phyloP scores from a whole-genome alignment of 2,329 filamentous ascomycete species.

The Trichoderma atrobrunneum region DNA sequence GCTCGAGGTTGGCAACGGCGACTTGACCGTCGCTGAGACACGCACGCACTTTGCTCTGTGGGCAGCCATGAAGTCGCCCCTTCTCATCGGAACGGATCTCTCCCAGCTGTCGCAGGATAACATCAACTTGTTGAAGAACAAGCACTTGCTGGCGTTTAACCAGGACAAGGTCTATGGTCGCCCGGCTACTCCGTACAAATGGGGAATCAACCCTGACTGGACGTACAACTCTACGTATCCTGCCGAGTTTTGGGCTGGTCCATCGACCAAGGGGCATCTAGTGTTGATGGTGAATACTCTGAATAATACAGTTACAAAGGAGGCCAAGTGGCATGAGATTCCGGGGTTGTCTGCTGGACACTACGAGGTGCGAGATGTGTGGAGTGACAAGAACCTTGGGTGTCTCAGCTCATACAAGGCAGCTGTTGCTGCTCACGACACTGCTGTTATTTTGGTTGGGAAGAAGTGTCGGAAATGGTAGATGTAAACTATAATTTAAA shows the following conservation, averaged over 20 bases:
- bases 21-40: slow-evolving; percentile 44
- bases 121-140: slow-evolving; percentile 43
- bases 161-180: slow-evolving; percentile 44
- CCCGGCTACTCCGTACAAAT: slow-evolving; percentile 45
- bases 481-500: not conserved
- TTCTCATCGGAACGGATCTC: slow-evolving; percentile 48
- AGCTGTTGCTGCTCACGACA: slow-evolving; percentile 37
- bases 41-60: slow-evolving; percentile 51
- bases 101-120: slow-evolving; percentile 35
- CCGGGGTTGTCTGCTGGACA: slow-evolving; percentile 36
- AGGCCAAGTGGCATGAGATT: slow-evolving; percentile 42
- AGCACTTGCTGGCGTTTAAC: slow-evolving; percentile 40
- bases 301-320: slow-evolving; percentile 33
- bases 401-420: slow-evolving; percentile 30
- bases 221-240: slow-evolving; percentile 48
- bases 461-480: not conserved
- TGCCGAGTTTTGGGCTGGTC: slow-evolving; percentile 50
- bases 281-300: slow-evolving; percentile 48
- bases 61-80: slow-evolving; percentile 48
- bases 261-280: slow-evolving; percentile 41
- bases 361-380: slow-evolving; percentile 45
- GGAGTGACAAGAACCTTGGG: slow-evolving; percentile 43
- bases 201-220: slow-evolving; percentile 49
- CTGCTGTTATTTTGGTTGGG: slow-evolving; percentile 28
- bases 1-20: slow-evolving; percentile 50